Base-by-base conservation (phyloP, 2,329 filamentous ascomycete species). In the Clarireedia hainanense region DNA sequence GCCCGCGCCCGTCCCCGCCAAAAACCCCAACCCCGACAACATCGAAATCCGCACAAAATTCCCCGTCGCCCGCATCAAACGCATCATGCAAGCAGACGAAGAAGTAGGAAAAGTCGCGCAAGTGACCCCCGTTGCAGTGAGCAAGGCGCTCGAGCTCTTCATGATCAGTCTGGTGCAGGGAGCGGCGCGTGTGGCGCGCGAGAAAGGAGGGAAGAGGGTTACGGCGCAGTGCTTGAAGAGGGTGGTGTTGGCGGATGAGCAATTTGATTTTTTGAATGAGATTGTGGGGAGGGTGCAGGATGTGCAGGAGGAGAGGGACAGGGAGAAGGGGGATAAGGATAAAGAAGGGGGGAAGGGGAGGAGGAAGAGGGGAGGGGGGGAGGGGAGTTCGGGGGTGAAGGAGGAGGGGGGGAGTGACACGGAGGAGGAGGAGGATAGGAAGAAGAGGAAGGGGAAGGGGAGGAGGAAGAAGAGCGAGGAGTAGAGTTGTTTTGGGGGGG, bases 81-180 rank as follows among this genome's bases (percentile, higher is more conserved):
- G 94, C 51, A 97, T 99, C 67, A 97, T 99, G 94, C 94, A 99
- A 74, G 92, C 92, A 10, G 94, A 99, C 68, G 94, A 99, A 69
- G 94, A 99, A 70, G 91, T 99, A 0, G 94, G 94, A 60, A 99
- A 99, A 74, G 94, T 99, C 9, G 91, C 94, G 4, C 94, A 99
- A 72, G 94, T 97, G 59, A 96, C 94, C 0, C 92, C 92, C 15
- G 95, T 96, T 56, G 94, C 92, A 26, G 92, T 97, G 46, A 84
- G 89, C 63, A 96, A 96, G 76, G 94, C 94, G 15, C 79, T 99
- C 6, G 94, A 99, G 74, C 79, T 99, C 7, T 99, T 99, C 70
- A 99, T 99, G 94, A 90, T 97, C 60, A 86, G 89, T 43, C 80
- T 99, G 56, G 92, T 97, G 59, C 85, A 85, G 27, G 92, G 91